Evolutionary conservation across 2,329 filamentous ascomycete species (phyloP), one percentile per base, ranked within the genome.

Genomic region (Tolypocladium ovalisporum): DNA sequence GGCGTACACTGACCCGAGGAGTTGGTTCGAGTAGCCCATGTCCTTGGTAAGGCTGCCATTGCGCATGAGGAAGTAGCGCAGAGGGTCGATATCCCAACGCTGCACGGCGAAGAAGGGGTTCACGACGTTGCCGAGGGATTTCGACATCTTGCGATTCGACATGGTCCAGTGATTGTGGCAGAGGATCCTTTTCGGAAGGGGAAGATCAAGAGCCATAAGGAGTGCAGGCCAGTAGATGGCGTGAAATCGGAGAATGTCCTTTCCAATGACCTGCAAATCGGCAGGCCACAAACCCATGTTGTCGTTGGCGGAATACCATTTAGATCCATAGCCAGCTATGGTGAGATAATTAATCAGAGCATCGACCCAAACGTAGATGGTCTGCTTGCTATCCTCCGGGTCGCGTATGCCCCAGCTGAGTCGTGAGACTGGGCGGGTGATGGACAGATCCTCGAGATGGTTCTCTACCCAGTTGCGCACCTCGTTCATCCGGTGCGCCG

Each of bases 201-300:
- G 87, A 5, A 97, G 78, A 55, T 86, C 85, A 17, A 97, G 77
- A 1, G 94, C 93, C 80, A 99, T 87, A 19, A 99, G 84, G 64
- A 99, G 88, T 4, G 94, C 94, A 0, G 94, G 94, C 94, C 95
- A 99, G 77, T 99, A 99, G 53, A 99, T 86, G 71, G 90, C 93
- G 70, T 99, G 95, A 72, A 99, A 99, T 22, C 91, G 87, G 58
- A 96, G 79, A 62, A 99, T 99, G 70, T 99, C 94, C 73, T 99
- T 99, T 54, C 94, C 94, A 57, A 99, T 87, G 32, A 99, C 84
- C 52, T 99, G 94, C 22, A 94, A 80, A 70, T 99, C 86, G 10
- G 90, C 90, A 5, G 94, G 94, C 93, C 94, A 99, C 29, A 89
- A 85, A 54, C 81, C 80, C 24, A 74, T 75, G 17, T 77, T 70